A percentile compares a stretch with the other conserved stretches of the same genome.
Conservation (phyloP, 441 rosid genomes). For the Erodium trifolium region DNA sequence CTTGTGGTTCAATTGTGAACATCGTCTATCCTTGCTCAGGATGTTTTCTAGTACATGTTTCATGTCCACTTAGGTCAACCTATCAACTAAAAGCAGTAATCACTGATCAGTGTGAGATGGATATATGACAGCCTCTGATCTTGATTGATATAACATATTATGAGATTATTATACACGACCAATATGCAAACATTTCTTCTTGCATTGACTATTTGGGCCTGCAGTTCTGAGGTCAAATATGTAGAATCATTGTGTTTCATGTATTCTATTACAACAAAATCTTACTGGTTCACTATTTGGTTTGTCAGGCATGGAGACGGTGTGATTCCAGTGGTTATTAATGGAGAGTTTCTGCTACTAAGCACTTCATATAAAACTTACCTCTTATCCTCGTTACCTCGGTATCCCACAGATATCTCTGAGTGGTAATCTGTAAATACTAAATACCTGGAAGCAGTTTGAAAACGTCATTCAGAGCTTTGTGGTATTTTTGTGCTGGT, state of each 20-base stretch:
- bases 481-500: constrained; percentile 25
- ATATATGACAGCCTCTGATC: constrained; percentile 28
- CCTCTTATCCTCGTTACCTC: constrained; percentile 47
- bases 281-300: constrained; percentile 43
- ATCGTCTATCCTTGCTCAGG: neutral
- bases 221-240: constrained; percentile 2
- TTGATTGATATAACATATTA: constrained; percentile 31
- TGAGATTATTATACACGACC: constrained; percentile 31
- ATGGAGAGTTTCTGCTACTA: constrained; percentile 25
- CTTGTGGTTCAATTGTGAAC: too few species aligned
- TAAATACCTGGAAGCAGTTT: constrained; percentile 41
- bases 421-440: constrained; percentile 45
- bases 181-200: constrained; percentile 25
- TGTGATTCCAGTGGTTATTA: constrained; percentile 63
- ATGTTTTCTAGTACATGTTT: constrained; percentile 16
- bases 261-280: constrained; percentile 37
- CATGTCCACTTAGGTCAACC: constrained; percentile 30
- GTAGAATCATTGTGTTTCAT: constrained; percentile 13
- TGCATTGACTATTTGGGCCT: constrained; percentile 24
- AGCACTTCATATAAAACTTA: constrained; percentile 16
- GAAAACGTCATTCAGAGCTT: constrained; percentile 56
- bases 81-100: constrained; percentile 26
- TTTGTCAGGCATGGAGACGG: constrained; percentile 40
- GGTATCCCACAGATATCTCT: constrained; percentile 61
- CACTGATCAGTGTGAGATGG: too few species aligned